phyloP scores from a whole-genome alignment of 352 stramenopile species.

The Globisporangium carolinianum region DNA sequence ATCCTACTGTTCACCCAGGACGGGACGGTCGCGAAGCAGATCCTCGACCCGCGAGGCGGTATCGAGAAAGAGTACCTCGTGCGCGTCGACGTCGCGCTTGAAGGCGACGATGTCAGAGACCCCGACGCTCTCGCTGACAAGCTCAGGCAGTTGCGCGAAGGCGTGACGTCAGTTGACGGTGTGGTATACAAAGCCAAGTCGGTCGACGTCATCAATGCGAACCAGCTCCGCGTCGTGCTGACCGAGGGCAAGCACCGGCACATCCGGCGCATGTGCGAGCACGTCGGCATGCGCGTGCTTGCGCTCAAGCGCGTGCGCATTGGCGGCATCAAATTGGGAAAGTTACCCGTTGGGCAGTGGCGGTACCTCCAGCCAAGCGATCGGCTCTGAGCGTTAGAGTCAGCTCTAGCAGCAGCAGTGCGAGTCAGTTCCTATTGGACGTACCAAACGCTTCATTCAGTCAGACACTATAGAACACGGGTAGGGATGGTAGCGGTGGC shows the following conservation, averaged over 20 bases:
- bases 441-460: not conserved
- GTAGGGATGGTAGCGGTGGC: too few relatives aligned
- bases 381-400: slow-evolving; percentile 21
- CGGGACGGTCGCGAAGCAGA: slow-evolving; percentile 64
- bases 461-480: not conserved
- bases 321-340: slow-evolving; percentile 77
- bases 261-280: slow-evolving; percentile 94
- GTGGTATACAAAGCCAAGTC: slow-evolving; percentile 72
- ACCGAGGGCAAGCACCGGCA: slow-evolving; percentile 94
- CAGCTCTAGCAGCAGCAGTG: not conserved
- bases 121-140: slow-evolving; percentile 50
- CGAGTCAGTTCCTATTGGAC: not conserved
- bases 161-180: slow-evolving; percentile 49
- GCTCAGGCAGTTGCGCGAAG: slow-evolving; percentile 38
- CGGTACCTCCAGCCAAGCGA: slow-evolving; percentile 71
- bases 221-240: slow-evolving; percentile 86
- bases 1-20: slow-evolving; percentile 81
- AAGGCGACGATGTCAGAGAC: slow-evolving; percentile 28
- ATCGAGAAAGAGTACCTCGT: slow-evolving; percentile 86
- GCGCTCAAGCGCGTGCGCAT: slow-evolving; percentile 90
- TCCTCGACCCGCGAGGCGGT: slow-evolving; percentile 61
- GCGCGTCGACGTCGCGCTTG: slow-evolving; percentile 51
- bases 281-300: slow-evolving; percentile 86
- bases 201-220: slow-evolving; percentile 72
- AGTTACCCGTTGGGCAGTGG: slow-evolving; percentile 69